Base-by-base conservation (phyloP, 73 alveolate species). In the Effrenium voratum region DNA sequence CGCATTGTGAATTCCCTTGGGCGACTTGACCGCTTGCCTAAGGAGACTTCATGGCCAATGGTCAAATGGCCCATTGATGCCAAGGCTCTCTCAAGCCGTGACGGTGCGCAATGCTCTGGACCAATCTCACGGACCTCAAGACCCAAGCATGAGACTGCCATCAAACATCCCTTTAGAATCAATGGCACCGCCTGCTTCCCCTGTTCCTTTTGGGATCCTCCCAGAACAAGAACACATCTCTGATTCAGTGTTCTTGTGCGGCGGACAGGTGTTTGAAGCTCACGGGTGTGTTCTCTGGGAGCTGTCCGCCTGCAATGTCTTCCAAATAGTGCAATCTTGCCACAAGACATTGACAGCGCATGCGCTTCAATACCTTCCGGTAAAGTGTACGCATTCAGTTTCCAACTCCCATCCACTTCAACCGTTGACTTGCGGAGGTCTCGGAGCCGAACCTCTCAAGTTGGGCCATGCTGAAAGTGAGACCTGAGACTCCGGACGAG, bases 81-180 rank as follows among this genome's bases (percentile, higher is more conserved):
- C 70, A 45, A 57, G 94, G 55, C 28, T 28, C 95, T 55, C 95
- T 68, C 55, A 88, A 24, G 86, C 73, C 73, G n/a, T 73, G 82
- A 38, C 95, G 95, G 28, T 88, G 95, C 43, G 95, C 95, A 19
- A 88, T 73, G 49, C 75, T 52, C 40, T 60, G 84, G 38, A 88
- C 95, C 34, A 88, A 38, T 32, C 77, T 49, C 73, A 57, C 28
- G 30, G 95, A 88, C 95, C 95, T 88, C 55, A 82, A 34, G 43
- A 5, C 72, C 16, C 28, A 22, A 22, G 0, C 16, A 57, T 0
- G 0, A 57, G 72, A 3, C 22, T 16, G 49, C 3, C 36, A 30
- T 73, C 60, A 1, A 38, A 19, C 3, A 41, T 34, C 45, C 28
- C 6, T 40, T 16, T 36, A 15, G 5, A 63, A 10, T 5, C 28